Evolutionary conservation across 2,329 filamentous ascomycete genomes (phyloP).

Genomic region (Fusarium sp.): DNA sequence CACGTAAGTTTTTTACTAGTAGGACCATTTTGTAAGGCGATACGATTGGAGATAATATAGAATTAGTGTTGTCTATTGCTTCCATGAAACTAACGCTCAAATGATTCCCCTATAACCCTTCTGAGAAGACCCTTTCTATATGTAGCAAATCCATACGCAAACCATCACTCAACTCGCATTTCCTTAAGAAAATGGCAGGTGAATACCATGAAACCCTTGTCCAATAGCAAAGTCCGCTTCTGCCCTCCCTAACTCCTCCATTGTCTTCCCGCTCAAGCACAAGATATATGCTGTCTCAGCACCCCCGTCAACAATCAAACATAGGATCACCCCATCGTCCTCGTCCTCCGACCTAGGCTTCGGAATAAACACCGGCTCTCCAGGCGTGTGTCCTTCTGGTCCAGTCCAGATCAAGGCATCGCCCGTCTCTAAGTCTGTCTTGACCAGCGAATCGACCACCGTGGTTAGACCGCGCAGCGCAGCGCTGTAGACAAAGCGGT

Average conservation of each 20-base stretch:
- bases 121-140: conserved; percentile 5
- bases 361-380: conserved; percentile 78
- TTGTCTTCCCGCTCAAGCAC: conserved; percentile 73
- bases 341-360: conserved; percentile 62
- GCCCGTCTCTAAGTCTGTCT: conserved; percentile 73
- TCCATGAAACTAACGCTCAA: neutral
- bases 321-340: conserved; percentile 75
- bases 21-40: too few relatives aligned
- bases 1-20: too few relatives aligned
- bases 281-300: conserved; percentile 74
- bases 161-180: neutral
- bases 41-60: neutral
- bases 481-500: conserved; percentile 74
- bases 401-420: conserved; percentile 70
- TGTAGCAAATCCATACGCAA: neutral
- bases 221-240: conserved; percentile 72
- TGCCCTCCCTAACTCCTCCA: conserved; percentile 76
- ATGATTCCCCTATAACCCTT: neutral
- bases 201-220: conserved; percentile 76
- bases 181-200: conserved; percentile 51
- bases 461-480: conserved; percentile 71
- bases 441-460: conserved; percentile 74
- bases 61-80: neutral
- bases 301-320: conserved; percentile 75
- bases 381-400: conserved; percentile 73